Base-by-base conservation (phyloP, 169 alveolate species). In the Plasmodium sp. region DNA sequence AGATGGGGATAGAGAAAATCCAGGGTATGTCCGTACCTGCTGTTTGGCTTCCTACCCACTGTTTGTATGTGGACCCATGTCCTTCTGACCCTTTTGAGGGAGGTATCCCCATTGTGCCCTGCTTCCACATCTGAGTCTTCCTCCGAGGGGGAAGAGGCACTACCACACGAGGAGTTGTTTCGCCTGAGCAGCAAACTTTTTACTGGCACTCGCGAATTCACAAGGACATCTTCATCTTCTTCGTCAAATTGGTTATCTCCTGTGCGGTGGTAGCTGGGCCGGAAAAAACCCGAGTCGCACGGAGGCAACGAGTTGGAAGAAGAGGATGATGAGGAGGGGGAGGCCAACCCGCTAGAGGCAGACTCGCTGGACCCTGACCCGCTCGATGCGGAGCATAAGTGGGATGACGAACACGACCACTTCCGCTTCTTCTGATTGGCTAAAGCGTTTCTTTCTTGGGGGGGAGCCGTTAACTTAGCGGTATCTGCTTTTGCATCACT, bases 1-100 rank as follows among this genome's bases (percentile, higher is more conserved):
- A 92, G 4, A 73, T 92, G 67, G 4, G 95, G 95, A 62, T 81
- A 92, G 48, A 92, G 39, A 81, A 92, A 92, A 41, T 92, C 95
- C 43, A 92, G 54, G 14, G 92, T 92, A 39, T 92, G 95, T 5
- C 95, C 95, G 31, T 82, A 92, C 75, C 95, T 92, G 18, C 73
- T 82, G 67, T 36, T 92, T 51, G 95, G 95, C 27, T 74, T 92
- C 14, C 22, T 83, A 2, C 95, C 95, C 31, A 43, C 39, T 2
- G 75, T 41, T 45, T 62, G 82, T 22, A 92, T 73, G 56, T 81
- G 67, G 22, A 92, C 51, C 95, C 95, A 92, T 45, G 75, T 54
- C 75, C 95, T 92, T 72, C 51, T 92, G 6, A 86, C 72, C 33
- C 56, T 16, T 51, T 12, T 48, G 33, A 51, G 34, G 31, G 75